These are phyloP conservation scores for Sarocladiaceae sp. DNA, from an alignment of 2,329 filamentous ascomycete species.

Conservation along the genomic window DNA sequence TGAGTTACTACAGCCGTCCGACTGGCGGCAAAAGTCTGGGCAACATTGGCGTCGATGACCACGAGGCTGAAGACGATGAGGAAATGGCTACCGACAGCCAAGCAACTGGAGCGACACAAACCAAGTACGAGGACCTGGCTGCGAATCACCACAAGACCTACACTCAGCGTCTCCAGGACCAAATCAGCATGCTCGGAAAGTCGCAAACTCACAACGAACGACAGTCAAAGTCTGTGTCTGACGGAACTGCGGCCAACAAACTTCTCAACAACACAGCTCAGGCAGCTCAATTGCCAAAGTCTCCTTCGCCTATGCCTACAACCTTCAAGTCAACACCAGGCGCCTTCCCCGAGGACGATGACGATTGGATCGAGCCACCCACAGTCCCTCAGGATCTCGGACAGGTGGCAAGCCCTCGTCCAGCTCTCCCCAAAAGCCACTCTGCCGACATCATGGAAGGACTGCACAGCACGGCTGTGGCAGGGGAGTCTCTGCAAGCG, in stretches of 20 bases:
- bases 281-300: constrained; percentile 20
- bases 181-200: constrained; percentile 70
- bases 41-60: constrained; percentile 35
- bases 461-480: constrained; percentile 27
- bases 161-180: constrained; percentile 88
- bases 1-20: constrained; percentile 66
- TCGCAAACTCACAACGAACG: constrained; percentile 42
- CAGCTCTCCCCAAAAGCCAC: constrained; percentile 52
- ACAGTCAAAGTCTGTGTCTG: constrained; percentile 41
- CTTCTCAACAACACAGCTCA: constrained; percentile 17
- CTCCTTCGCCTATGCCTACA: constrained; percentile 20
- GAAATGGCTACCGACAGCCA: constrained; percentile 14
- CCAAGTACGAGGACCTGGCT: constrained; percentile 6
- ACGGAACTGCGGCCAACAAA: constrained; percentile 27
- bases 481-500: constrained; percentile 41
- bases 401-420: constrained; percentile 28
- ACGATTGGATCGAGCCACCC: constrained; percentile 58
- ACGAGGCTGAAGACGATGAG: constrained; percentile 34
- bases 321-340: constrained; percentile 45
- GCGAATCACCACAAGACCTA: constrained; percentile 72
- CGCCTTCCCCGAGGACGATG: constrained; percentile 54
- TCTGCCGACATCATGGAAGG: constrained; percentile 57
- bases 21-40: constrained; percentile 70
- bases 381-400: constrained; percentile 19
- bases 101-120: constrained; percentile 13